Evolutionary conservation across 108 stramenopile genomes (phyloP), one percentile per base, ranked within the genome.

Genomic region (Mediolabrus comicus): DNA sequence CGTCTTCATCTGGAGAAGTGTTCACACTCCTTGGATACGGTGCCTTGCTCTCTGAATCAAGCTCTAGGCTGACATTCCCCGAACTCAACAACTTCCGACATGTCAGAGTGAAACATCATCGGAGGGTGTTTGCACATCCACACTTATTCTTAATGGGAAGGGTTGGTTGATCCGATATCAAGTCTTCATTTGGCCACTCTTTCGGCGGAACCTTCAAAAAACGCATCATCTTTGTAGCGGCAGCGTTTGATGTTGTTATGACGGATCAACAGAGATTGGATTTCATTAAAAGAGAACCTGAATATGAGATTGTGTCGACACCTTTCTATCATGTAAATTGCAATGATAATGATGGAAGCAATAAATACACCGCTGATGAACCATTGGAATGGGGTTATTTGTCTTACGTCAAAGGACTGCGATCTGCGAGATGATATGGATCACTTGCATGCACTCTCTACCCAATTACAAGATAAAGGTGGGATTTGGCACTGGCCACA

Each of bases 21-120:
- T 32, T 72, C 4, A 83, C 83, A 11, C 33, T 84, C 33, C 38
- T 84, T 24, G 84, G 71, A 28, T 84, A 77, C 59, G 84, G 84
- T 28, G 62, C 74, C 49, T 43, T 84, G n/a, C 53, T 84, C 3
- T 64, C 60, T 26, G 77, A 79, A 46, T 32, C 66, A 4, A 77
- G 75, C 13, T 35, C 72, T 39, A 56, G 84, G 26, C 38, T 74
- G 7, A 84, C 84, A 3, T 84, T 84, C 43, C 84, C 84, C 12
- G 36, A 55, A 7, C 79, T 69, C 9, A 52, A 36, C 32, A 62
- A 81, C 25, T 84, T 84, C 62, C 73, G 81, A 35, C 80, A 62
- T 35, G 84, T 77, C 19, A 64, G 80, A 6, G 79, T 84, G 5
- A 38, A 36, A 31, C 38, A 75, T 17, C 65, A 71, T 36, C 53